These are phyloP conservation scores for Henningerozyma blattae DNA, from an alignment of 805 yeast species.

Conservation along the genomic window DNA sequence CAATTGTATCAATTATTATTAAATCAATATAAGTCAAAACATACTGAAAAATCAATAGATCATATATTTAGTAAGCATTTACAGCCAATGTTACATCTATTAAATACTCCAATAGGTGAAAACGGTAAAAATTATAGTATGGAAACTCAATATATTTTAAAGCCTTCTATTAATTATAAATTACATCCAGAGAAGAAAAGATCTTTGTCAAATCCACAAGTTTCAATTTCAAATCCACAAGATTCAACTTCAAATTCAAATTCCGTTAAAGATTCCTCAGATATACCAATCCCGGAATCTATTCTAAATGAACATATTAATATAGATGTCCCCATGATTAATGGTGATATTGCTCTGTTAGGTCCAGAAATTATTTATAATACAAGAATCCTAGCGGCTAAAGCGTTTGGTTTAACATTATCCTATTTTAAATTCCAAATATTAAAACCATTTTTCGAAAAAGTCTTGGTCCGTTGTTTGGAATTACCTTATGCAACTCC, in stretches of 20 bases:
- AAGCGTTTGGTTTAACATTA: slow-evolving; percentile 58
- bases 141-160: slow-evolving; percentile 61
- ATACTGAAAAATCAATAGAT: slow-evolving; percentile 34
- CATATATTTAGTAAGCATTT: slow-evolving; percentile 43
- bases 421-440: slow-evolving; percentile 35
- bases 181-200: slow-evolving; percentile 24
- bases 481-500: slow-evolving; percentile 69
- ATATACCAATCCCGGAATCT: slow-evolving; percentile 38
- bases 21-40: slow-evolving; percentile 29
- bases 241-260: too few relatives aligned
- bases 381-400: slow-evolving; percentile 65
- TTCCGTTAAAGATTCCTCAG: slow-evolving; percentile 16
- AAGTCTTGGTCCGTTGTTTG: slow-evolving; percentile 30
- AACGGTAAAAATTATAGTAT: slow-evolving; percentile 79
- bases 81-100: slow-evolving; percentile 46
- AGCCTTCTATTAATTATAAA: slow-evolving; percentile 46
- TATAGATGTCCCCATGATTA: slow-evolving; percentile 84
- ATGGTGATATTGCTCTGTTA: slow-evolving; percentile 81
- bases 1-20: slow-evolving; percentile 49
- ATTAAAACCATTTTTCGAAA: slow-evolving; percentile 29
- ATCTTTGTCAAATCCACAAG: slow-evolving; percentile 13
- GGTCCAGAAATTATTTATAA: slow-evolving; percentile 64
- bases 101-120: slow-evolving; percentile 92
- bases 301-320: slow-evolving; percentile 49
- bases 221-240: slow-evolving; percentile 5